Evolutionary conservation across 2,329 filamentous ascomycete species (phyloP).

Genomic region (Fusarium sp.): DNA sequence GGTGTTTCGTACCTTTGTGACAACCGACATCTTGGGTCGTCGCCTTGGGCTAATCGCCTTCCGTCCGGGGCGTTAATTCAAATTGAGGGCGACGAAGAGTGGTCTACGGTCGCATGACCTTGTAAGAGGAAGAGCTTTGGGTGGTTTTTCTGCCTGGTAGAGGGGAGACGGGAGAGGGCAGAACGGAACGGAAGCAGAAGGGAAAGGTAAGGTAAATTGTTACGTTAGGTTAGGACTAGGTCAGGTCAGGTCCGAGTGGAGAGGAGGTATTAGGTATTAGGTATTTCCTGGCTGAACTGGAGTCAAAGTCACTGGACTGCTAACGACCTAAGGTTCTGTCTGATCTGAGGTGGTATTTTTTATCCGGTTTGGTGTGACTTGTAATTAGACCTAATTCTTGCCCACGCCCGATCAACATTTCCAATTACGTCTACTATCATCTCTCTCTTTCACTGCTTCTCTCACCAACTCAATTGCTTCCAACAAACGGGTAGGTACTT

Average conservation of each 20-base stretch:
- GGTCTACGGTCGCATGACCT: slow-evolving; percentile 56
- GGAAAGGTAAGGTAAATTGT: slow-evolving; percentile 10
- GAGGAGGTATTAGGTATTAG: background rate
- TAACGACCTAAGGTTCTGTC: background rate
- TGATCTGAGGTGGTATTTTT: slow-evolving; percentile 22
- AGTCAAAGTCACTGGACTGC: background rate
- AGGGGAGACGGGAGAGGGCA: slow-evolving; percentile 7
- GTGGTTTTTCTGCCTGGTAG: slow-evolving; percentile 20
- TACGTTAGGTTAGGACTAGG: slow-evolving; percentile 22
- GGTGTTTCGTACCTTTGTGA: slow-evolving; percentile 63
- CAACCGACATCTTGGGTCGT: slow-evolving; percentile 68
- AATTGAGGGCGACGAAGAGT: slow-evolving; percentile 51
- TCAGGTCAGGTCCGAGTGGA: slow-evolving; percentile 8
- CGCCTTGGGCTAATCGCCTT: slow-evolving; percentile 64
- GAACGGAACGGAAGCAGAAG: slow-evolving; percentile 4
- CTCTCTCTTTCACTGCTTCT: background rate
- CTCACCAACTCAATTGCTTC: background rate
- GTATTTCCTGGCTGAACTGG: background rate
- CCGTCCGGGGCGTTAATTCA: slow-evolving; percentile 50
- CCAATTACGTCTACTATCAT: background rate
- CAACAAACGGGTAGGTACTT: background rate
- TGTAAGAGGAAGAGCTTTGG: slow-evolving; percentile 42
- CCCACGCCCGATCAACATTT: slow-evolving; percentile 26
- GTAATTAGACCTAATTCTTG: slow-evolving; percentile 25
- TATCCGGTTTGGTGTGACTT: slow-evolving; percentile 36